These are phyloP conservation scores for Chara braunii DNA, from an alignment of 139 green algal species.

Conservation along the genomic window DNA sequence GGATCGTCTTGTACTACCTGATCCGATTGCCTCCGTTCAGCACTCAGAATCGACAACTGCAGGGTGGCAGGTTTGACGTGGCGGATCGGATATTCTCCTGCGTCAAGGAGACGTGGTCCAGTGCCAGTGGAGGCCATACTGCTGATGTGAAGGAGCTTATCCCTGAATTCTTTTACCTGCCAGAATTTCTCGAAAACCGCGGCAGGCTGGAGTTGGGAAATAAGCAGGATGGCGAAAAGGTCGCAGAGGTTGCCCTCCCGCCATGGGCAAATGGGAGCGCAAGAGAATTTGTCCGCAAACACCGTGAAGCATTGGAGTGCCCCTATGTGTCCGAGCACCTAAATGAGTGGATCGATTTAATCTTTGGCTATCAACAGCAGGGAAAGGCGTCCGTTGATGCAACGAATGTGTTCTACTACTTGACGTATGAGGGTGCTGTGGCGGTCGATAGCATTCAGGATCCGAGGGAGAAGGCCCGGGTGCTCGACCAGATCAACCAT, in stretches of 20 bases:
- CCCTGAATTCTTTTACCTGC: conserved; percentile 84
- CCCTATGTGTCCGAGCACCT: conserved; percentile 52
- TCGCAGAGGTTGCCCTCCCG: conserved; percentile 73
- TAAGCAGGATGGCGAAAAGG: conserved; percentile 39
- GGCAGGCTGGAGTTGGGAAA: conserved; percentile 29
- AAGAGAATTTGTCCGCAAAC: conserved; percentile 49
- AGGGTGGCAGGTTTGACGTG: conserved; percentile 51
- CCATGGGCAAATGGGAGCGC: conserved; percentile 58
- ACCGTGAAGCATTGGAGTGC: conserved; percentile 58
- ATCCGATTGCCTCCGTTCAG: conserved; percentile 50
- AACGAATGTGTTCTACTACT: conserved; percentile 51
- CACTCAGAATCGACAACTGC: conserved; percentile 32
- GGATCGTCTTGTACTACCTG: conserved; percentile 50
- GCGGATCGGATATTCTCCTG: conserved; percentile 49
- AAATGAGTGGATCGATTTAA: conserved; percentile 61
- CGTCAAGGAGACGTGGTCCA: conserved; percentile 36
- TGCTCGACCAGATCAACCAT: conserved; percentile 47
- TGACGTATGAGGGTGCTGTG: conserved; percentile 53
- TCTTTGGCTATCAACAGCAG: conserved; percentile 53
- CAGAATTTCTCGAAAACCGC: conserved; percentile 51
- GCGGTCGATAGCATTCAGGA: conserved; percentile 45
- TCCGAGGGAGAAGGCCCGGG: conserved; percentile 12
- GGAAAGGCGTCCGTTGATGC: conserved; percentile 40
- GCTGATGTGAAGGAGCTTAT: conserved; percentile 97
- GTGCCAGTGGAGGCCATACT: conserved; percentile 38